phyloP scores from a whole-genome alignment of 176 grass and related monocot genomes.

The Avena eriantha region DNA sequence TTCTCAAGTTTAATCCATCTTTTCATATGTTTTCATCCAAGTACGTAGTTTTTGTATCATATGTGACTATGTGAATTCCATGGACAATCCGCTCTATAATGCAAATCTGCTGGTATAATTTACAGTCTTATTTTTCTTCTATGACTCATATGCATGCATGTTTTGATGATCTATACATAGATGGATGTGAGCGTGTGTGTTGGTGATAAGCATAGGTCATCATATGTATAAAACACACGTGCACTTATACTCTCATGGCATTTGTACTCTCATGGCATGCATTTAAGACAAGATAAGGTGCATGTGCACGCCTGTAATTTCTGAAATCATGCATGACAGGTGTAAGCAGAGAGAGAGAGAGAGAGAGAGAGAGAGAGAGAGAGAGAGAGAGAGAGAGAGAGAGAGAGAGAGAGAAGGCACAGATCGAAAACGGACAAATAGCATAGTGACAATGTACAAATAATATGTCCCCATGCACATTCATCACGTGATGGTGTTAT shows the following conservation, averaged over 20 bases:
- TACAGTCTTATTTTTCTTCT: background rate
- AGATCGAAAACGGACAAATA: background rate
- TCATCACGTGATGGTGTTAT: background rate
- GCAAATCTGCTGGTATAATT: background rate
- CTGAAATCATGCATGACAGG: background rate
- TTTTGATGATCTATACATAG: background rate
- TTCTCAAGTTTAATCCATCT: background rate
- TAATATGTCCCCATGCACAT: background rate
- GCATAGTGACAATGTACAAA: background rate
- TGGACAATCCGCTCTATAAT: background rate
- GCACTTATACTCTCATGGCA: background rate
- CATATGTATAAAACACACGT: background rate
- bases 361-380: too few relatives aligned
- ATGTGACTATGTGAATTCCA: background rate
- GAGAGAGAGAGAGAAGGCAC: background rate
- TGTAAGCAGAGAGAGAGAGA: too few relatives aligned
- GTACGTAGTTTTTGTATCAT: background rate
- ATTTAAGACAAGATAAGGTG: background rate
- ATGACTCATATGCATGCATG: too few relatives aligned
- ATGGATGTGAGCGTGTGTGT: background rate
- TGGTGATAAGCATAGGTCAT: background rate
- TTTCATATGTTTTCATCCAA: background rate
- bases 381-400: too few relatives aligned
- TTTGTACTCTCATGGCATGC: background rate
- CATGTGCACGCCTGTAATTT: background rate